These are phyloP conservation scores for Colletotrichum falcatum DNA, from an alignment of 2,329 filamentous ascomycete species.

Conservation along the genomic window DNA sequence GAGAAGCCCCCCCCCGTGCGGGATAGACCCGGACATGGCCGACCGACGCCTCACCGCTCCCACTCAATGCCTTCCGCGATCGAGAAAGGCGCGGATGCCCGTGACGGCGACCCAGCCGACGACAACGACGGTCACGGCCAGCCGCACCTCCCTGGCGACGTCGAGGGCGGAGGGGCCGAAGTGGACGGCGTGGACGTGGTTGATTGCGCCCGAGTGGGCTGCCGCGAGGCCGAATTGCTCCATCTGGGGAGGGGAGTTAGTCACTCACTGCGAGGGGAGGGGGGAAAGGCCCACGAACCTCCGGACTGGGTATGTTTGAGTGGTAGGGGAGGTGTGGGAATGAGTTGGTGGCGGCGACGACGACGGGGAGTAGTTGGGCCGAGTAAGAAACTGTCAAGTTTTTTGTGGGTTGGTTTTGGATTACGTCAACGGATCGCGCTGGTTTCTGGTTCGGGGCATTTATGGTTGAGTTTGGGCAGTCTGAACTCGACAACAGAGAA, in stretches of 20 bases:
- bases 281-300: not conserved
- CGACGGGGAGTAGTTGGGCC: not conserved
- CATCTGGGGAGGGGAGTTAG: constrained; percentile 6
- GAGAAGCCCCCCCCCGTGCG: too few species aligned
- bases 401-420: constrained; percentile 6
- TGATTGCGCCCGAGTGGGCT: constrained; percentile 37
- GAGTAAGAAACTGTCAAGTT: constrained; percentile 11
- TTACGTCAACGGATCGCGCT: constrained; percentile 37
- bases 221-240: constrained; percentile 31
- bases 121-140: constrained; percentile 31
- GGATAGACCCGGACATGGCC: not conserved
- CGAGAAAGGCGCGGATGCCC: constrained; percentile 15
- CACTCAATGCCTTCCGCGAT: constrained; percentile 1
- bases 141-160: constrained; percentile 23
- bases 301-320: not conserved
- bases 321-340: not conserved
- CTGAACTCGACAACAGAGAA: not conserved
- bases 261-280: not conserved
- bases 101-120: constrained; percentile 37
- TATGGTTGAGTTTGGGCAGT: not conserved
- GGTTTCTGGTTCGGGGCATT: not conserved
- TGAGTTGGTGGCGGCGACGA: not conserved
- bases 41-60: not conserved
- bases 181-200: constrained; percentile 34
- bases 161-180: constrained; percentile 25